Evolutionary conservation across 140 eudicot species (phyloP).

Genomic region (Anethum foeniculum): DNA sequence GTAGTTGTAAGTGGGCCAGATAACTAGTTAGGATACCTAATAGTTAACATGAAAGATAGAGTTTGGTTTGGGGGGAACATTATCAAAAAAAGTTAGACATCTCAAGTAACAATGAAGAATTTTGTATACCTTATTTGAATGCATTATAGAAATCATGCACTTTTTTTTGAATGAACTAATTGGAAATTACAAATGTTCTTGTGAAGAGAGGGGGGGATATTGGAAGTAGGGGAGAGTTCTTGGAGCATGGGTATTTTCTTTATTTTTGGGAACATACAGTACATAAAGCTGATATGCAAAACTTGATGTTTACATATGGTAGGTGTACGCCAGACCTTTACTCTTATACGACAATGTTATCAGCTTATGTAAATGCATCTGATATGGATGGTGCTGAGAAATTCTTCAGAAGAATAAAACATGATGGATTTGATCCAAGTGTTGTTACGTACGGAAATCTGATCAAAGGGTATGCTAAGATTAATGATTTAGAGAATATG

Average conservation of each 20-base stretch:
- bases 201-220: neutral
- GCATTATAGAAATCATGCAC: neutral
- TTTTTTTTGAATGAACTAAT: neutral
- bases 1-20: neutral
- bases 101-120: neutral
- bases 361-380: conserved; percentile 84
- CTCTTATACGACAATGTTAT: conserved; percentile 88
- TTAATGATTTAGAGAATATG: conserved; percentile 65
- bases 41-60: neutral
- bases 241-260: neutral
- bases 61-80: neutral
- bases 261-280: neutral
- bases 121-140: neutral
- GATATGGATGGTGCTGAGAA: conserved; percentile 98
- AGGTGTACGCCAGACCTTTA: conserved; percentile 87
- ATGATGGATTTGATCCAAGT: conserved; percentile 67
- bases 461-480: conserved; percentile 77
- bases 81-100: neutral
- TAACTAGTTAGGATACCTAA: neutral
- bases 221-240: neutral
- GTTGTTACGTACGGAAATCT: conserved; percentile 74
- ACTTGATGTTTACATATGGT: conserved; percentile 3
- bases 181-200: neutral
- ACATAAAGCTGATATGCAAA: neutral
- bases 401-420: conserved; percentile 64